Conservation (phyloP, 2,329 filamentous ascomycete species). For the Fusarium sp. region DNA sequence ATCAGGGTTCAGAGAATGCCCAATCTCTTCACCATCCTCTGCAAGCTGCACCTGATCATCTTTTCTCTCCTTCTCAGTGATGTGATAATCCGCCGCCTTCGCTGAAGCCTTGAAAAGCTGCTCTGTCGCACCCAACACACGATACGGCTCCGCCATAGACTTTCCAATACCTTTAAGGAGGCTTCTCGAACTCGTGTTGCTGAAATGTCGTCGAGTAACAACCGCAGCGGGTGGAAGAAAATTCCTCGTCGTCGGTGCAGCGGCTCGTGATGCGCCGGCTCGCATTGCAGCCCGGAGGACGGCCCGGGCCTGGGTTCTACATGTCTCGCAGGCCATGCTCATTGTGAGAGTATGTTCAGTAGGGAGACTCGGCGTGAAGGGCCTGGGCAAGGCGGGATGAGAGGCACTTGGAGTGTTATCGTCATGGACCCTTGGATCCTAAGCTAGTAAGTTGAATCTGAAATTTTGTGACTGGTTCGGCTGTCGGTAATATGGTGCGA, state of each 20-base stretch:
- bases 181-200: conserved; percentile 47
- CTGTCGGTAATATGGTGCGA: conserved; percentile 6
- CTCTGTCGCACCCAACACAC: conserved; percentile 83
- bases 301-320: conserved; percentile 56
- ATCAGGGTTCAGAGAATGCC: conserved; percentile 52
- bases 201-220: conserved; percentile 49
- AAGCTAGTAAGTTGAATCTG: conserved; percentile 1
- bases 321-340: conserved; percentile 60
- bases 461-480: conserved; percentile 33
- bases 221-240: conserved; percentile 29
- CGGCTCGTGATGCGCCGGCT: conserved; percentile 42
- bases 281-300: conserved; percentile 51
- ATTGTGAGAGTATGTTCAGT: conserved; percentile 4
- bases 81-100: conserved; percentile 78
- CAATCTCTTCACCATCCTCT: conserved; percentile 83
- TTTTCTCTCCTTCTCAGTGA: conserved; percentile 74
- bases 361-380: background rate
- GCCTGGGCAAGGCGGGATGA: conserved; percentile 10
- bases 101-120: conserved; percentile 81
- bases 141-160: conserved; percentile 65
- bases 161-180: conserved; percentile 50
- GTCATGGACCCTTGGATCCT: conserved; percentile 40
- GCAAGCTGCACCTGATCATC: conserved; percentile 75
- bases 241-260: conserved; percentile 36
- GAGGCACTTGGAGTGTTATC: conserved; percentile 39